These are phyloP conservation scores for Fraxinus ornus DNA, from an alignment of 305 asterid genomes.

Conservation along the genomic window DNA sequence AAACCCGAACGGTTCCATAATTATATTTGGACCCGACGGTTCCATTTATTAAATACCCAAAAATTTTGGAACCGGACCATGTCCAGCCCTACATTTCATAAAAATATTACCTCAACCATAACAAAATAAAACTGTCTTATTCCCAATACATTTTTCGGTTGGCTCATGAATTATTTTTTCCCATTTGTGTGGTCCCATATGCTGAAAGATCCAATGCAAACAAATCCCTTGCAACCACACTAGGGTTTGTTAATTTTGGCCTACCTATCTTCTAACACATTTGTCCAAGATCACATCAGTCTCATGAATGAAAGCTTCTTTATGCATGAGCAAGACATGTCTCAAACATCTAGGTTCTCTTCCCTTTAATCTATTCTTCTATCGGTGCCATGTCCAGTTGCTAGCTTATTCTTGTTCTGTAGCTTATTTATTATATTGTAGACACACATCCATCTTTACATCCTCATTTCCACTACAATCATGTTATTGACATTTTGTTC, in stretches of 20 bases:
- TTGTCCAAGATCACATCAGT: not conserved
- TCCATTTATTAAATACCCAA: too few species aligned
- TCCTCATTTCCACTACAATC: not conserved
- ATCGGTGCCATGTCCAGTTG: not conserved
- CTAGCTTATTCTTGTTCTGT: not conserved
- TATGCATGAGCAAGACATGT: not conserved
- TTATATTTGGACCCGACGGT: too few species aligned
- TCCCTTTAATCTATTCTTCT: not conserved
- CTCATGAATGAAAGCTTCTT: not conserved
- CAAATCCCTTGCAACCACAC: not conserved
- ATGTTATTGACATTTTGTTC: not conserved
- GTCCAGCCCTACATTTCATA: not conserved
- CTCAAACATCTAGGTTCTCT: not conserved
- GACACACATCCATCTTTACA: not conserved
- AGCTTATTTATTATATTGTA: not conserved
- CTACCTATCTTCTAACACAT: not conserved
- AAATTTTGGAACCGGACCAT: too few species aligned
- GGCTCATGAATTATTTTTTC: not conserved
- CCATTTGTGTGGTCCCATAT: not conserved
- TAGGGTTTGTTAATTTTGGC: not conserved
- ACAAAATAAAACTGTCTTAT: not conserved
- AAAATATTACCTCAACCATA: not conserved
- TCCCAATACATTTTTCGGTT: not conserved
- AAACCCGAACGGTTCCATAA: too few species aligned
- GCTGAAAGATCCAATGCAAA: not conserved